Evolutionary conservation across 148 eudicot species (phyloP).

Genomic region (Camellia japonica): DNA sequence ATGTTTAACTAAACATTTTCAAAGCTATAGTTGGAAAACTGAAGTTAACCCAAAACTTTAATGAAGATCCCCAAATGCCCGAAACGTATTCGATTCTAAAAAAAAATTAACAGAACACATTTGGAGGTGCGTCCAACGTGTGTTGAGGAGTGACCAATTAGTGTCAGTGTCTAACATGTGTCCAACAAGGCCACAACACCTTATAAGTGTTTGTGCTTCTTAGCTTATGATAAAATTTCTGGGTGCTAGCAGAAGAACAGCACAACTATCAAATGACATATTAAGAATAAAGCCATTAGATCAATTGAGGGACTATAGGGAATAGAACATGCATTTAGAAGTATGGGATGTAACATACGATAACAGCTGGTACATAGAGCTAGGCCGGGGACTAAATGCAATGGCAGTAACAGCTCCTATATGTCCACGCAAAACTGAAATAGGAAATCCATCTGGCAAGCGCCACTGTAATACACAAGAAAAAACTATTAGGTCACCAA

Average conservation of each 20-base stretch:
- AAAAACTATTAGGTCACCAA: constrained; percentile 13
- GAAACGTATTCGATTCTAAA: not conserved
- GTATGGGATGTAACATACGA: constrained; percentile 54
- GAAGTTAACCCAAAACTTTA: not conserved
- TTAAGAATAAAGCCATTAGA: not conserved
- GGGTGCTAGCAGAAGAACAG: not conserved
- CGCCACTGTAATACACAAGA: constrained; percentile 72
- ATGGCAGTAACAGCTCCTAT: constrained; percentile 92
- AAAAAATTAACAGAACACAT: too few species aligned
- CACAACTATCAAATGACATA: not conserved
- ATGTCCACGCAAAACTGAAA: constrained; percentile 90
- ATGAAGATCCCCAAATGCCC: not conserved
- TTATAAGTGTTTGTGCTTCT: too few species aligned
- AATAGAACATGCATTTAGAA: not conserved
- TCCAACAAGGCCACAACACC: too few species aligned
- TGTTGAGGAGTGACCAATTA: too few species aligned
- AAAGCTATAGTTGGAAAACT: not conserved
- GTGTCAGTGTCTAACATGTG: too few species aligned
- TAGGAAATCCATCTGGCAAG: constrained; percentile 86
- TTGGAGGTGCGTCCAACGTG: too few species aligned
- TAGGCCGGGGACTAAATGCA: constrained; percentile 86
- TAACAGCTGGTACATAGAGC: constrained; percentile 66
- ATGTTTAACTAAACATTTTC: too few species aligned
- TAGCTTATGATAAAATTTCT: too few species aligned
- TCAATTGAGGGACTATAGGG: not conserved